These are phyloP conservation scores for Trichosanthes cucumerina DNA, from an alignment of 306 rosid genomes.

Conservation along the genomic window DNA sequence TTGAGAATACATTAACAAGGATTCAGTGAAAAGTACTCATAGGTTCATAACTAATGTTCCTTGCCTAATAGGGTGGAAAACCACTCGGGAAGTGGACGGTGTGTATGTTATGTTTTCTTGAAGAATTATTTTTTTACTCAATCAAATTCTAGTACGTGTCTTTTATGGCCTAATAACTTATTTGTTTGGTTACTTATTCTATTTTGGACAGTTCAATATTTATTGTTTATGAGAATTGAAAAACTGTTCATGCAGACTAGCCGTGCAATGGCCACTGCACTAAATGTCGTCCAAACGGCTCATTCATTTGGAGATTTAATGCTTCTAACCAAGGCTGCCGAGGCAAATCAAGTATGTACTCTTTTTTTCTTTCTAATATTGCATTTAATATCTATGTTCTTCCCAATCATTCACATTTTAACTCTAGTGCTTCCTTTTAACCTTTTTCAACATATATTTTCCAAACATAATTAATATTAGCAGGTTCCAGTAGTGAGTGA, in stretches of 20 bases:
- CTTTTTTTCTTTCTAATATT: constrained; percentile 7
- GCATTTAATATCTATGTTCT: constrained; percentile 2
- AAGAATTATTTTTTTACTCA: neutral
- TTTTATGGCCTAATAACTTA: neutral
- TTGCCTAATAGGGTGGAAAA: neutral
- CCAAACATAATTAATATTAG: neutral
- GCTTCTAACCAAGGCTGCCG: constrained; percentile 58
- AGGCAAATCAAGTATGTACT: constrained; percentile 58
- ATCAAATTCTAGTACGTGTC: neutral
- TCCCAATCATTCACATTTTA: neutral
- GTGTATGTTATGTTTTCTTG: neutral
- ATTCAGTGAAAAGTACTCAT: neutral
- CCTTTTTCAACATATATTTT: neutral
- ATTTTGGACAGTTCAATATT: neutral
- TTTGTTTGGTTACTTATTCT: neutral
- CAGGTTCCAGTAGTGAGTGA: neutral
- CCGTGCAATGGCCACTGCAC: constrained; percentile 57
- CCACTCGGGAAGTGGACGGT: neutral
- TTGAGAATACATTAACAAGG: neutral
- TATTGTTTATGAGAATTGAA: constrained; percentile 2
- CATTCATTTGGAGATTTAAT: constrained; percentile 83
- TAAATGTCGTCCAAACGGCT: constrained; percentile 72
- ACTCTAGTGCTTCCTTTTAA: neutral
- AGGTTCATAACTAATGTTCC: neutral
- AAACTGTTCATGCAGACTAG: constrained; percentile 51